Evolutionary conservation across 768 basidiomycete genomes (phyloP), one percentile per base, ranked within the genome.

Genomic region (Trametes maxima): DNA sequence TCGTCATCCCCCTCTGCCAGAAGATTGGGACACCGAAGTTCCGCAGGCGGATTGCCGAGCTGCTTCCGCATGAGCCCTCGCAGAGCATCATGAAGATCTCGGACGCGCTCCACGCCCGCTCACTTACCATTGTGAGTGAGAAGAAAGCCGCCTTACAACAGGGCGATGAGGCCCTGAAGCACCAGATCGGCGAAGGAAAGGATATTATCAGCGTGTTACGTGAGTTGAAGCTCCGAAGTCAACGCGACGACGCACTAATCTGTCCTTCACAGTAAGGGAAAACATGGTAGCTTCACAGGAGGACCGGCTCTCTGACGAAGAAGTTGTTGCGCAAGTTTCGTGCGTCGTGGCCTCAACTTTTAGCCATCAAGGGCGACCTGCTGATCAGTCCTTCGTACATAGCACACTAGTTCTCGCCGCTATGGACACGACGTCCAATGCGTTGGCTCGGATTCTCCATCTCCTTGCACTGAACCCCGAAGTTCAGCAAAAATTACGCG

Each of bases 191-290:
- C 12, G 70, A 71, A 58, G 78, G 76, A 8, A 78, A 78, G 48
- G 81, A 82, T 64, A 75, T 83, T 24, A 72, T 82, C 62, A 81
- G 77, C 56, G 73, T 81, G 44, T 64, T 82, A 25, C 69, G 81
- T 83, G 64, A 42, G 79, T 66, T 14, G n/a, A 19, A 45, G 22
- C 14, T 36, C 14, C 0, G 1, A 19, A 13, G 24, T 21, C 28
- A 10, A 3, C 24, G 16, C 5, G 21, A 21, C 45, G 45, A 24
- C 17, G 28, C 35, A 3, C 17, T 44, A 44, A 46, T 17, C 48
- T 14, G n/a, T 4, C 4, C 6, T 6, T 28, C 2, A 16, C 28
- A 55, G 79, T 80, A 63, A 72, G 70, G 60, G 77, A 73, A 7
- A 80, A 79, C 60, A 68, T 72, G 21, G 73, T 77, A 2, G 63